phyloP scores from a whole-genome alignment of 2,329 filamentous ascomycete genomes.

The Nigrospora sphaerica region DNA sequence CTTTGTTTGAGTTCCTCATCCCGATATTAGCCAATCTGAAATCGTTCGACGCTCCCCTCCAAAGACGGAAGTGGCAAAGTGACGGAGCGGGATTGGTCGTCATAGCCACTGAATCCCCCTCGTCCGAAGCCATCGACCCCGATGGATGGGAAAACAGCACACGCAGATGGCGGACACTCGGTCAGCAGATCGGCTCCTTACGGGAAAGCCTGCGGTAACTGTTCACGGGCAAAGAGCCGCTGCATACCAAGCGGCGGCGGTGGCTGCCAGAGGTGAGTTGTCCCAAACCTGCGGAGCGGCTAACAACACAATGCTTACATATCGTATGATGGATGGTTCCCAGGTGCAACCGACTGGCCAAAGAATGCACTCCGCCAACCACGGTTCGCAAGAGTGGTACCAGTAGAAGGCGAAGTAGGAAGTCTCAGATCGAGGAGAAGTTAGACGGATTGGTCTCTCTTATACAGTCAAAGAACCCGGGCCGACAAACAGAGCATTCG shows the following conservation, averaged over 20 bases:
- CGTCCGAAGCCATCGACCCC: too few relatives aligned
- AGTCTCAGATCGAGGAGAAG: slow-evolving; percentile 17
- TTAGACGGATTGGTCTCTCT: slow-evolving; percentile 19
- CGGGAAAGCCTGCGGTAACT: slow-evolving; percentile 5
- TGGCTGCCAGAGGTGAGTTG: slow-evolving; percentile 3
- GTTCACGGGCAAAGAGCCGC: slow-evolving; percentile 5
- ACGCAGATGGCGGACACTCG: too few relatives aligned
- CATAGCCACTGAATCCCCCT: too few relatives aligned
- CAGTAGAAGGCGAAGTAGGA: slow-evolving; percentile 9
- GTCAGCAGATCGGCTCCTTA: slow-evolving; percentile 1
- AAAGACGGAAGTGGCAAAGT: too few relatives aligned
- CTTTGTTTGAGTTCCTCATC: too few relatives aligned
- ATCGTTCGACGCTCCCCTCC: too few relatives aligned
- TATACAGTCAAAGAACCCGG: slow-evolving; percentile 16
- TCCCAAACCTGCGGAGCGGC: not conserved
- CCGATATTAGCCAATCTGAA: too few relatives aligned
- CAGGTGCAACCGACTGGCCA: slow-evolving; percentile 4
- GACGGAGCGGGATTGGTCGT: too few relatives aligned
- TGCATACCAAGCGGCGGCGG: slow-evolving; percentile 3
- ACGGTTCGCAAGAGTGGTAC: slow-evolving; percentile 8
- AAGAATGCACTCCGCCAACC: slow-evolving; percentile 3
- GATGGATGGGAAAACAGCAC: too few relatives aligned
- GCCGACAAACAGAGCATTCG: not conserved
- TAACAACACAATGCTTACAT: not conserved
- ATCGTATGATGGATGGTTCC: not conserved